Evolutionary conservation across 106 monocot genomes (phyloP).

Genomic region (Dioscorea dumetorum): DNA sequence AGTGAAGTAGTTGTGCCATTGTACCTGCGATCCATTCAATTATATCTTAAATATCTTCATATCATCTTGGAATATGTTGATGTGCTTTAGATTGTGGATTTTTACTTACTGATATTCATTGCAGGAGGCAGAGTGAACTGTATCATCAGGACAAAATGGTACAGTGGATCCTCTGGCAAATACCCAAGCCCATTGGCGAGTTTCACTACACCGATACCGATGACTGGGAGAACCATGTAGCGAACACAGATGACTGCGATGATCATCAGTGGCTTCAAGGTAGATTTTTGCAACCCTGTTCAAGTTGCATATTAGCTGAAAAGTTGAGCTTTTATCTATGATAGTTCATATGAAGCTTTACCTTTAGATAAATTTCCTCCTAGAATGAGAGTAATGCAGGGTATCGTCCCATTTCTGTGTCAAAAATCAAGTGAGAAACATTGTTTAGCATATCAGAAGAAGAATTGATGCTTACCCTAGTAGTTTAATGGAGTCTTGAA

Average conservation of each 20-base stretch:
- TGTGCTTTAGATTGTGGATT: too few species aligned
- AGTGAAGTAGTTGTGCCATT: slow-evolving; percentile 63
- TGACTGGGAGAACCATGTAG: slow-evolving; percentile 41
- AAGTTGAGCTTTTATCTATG: background rate
- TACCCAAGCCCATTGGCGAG: slow-evolving; percentile 38
- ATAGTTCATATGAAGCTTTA: background rate
- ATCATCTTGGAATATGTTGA: too few species aligned
- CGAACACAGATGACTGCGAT: slow-evolving; percentile 36
- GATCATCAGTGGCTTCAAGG: slow-evolving; percentile 20
- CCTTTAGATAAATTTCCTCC: slow-evolving; percentile 14
- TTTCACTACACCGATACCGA: slow-evolving; percentile 52
- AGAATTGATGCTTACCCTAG: slow-evolving; percentile 37
- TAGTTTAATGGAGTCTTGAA: slow-evolving; percentile 44
- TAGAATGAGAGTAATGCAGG: slow-evolving; percentile 19
- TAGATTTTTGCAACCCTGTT: slow-evolving; percentile 50
- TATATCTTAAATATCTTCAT: too few species aligned
- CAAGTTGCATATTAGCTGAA: background rate
- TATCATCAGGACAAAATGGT: slow-evolving; percentile 56
- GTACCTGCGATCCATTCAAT: slow-evolving; percentile 32
- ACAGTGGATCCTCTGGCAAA: slow-evolving; percentile 60
- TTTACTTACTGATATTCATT: slow-evolving; percentile 48
- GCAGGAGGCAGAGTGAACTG: slow-evolving; percentile 76
- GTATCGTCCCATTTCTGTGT: slow-evolving; percentile 15
- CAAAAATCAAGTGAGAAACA: background rate
- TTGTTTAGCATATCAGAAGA: background rate